phyloP scores from a whole-genome alignment of 306 rosid species.

The Clitoria ternatea region DNA sequence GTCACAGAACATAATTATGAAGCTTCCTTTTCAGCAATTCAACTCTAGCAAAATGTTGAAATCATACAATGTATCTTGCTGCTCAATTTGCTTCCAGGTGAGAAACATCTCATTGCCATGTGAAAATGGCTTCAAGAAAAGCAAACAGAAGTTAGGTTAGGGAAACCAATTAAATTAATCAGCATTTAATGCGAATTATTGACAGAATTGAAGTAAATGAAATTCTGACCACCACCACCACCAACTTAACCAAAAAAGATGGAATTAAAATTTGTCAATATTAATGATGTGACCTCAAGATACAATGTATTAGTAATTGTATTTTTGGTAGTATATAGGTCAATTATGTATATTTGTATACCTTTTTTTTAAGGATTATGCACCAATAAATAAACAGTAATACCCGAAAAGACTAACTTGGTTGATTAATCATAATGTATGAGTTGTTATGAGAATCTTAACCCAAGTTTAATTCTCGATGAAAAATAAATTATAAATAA shows the following conservation, averaged over 20 bases:
- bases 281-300: neutral
- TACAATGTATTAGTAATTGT: neutral
- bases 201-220: neutral
- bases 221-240: neutral
- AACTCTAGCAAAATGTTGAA: constrained; percentile 6
- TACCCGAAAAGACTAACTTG: no score
- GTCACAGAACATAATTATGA: constrained; percentile 20
- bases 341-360: no score
- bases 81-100: constrained; percentile 48
- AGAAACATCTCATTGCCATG: neutral
- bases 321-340: no score
- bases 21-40: constrained; percentile 32
- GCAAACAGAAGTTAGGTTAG: neutral
- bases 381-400: neutral
- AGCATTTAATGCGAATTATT: neutral
- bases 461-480: no score
- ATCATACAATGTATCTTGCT: constrained; percentile 21
- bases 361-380: neutral
- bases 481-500: no score
- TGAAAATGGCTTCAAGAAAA: neutral
- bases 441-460: no score
- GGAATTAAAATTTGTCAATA: neutral
- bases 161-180: neutral
- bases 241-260: neutral
- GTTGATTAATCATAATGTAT: no score